Evolutionary conservation across 2,329 filamentous ascomycete genomes (phyloP).

Genomic region (Phaeoacremonium minimum): DNA sequence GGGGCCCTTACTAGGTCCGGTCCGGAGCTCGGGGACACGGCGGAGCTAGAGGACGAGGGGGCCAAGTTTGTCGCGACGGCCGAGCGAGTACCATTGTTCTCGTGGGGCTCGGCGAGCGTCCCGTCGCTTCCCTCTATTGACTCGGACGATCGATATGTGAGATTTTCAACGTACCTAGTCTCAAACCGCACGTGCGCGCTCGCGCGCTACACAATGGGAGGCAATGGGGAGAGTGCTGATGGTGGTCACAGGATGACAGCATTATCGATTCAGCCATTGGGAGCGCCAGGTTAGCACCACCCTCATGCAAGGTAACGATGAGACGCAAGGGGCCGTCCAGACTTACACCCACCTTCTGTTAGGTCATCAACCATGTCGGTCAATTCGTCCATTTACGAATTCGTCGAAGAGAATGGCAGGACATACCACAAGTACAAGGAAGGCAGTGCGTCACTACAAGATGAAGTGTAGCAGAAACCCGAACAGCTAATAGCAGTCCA

Average conservation of each 20-base stretch:
- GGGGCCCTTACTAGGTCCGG: no score
- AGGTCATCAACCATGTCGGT: conserved; percentile 8
- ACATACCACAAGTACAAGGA: conserved; percentile 12
- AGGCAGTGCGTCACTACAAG: conserved; percentile 14
- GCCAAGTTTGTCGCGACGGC: neutral
- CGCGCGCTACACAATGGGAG: neutral
- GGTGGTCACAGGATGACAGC: neutral
- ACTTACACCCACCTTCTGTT: no score
- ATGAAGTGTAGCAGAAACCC: neutral
- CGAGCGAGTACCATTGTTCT: neutral
- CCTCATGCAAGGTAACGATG: no score
- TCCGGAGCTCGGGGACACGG: neutral
- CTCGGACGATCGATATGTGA: neutral
- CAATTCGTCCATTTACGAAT: conserved; percentile 8
- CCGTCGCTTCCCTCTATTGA: neutral
- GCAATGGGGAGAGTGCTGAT: neutral
- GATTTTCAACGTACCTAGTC: neutral
- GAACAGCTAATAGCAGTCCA: neutral
- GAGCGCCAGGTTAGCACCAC: neutral
- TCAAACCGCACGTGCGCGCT: no score
- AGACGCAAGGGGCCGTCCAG: no score
- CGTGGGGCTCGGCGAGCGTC: neutral
- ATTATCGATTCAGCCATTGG: neutral
- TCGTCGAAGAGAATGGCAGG: conserved; percentile 9
- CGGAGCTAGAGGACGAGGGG: neutral